Base-by-base conservation (phyloP, 1,284 basidiomycete species). In the Malassezia equina region DNA sequence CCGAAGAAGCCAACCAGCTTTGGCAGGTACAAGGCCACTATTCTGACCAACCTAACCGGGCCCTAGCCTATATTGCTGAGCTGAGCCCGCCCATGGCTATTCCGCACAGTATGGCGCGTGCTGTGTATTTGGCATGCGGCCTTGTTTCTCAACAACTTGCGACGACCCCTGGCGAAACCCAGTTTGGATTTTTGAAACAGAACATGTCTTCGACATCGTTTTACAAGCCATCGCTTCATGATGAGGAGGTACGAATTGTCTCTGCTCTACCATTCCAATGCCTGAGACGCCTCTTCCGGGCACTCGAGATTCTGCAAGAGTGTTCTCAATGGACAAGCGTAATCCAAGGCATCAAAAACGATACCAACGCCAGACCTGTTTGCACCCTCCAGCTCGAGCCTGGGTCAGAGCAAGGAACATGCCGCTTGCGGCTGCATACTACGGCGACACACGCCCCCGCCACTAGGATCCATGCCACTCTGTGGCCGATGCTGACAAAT, bases 221-320 rank as follows among this genome's bases (percentile, higher is more conserved):
- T 4, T 48, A 36, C 33, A 6, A 21, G 13, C 33, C 46, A 48
- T 34, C 33, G 8, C 21, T 36, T 5, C 23, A 28, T 11, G 46
- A 48, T 27, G 46, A 48, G n/a, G 27, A 47, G 19, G 17, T 8
- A 12, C 32, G 52, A 7, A 17, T 17, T 3, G 32, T 54, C 29
- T 48, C 52, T 12, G 17, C 34, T 8, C 19, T 55, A 4, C 55
- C 55, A 12, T 51, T 46, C 24, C 13, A 21, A 7, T 19, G 39
- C 9, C 23, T 52, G 25, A 50, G 39, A 23, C 49, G 51, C 27
- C 28, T 51, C 23, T 57, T 47, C 41, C 36, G n/a, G 8, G 46
- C 44, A 11, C 39, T 57, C 6, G 50, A 36, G 9, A 23, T 57
- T 17, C 39, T 52, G 25, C 49, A 32, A 19, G 50, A 51, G n/a